Conservation (phyloP, 83 land plant genomes). For the Diphasiastrum complanatum region DNA sequence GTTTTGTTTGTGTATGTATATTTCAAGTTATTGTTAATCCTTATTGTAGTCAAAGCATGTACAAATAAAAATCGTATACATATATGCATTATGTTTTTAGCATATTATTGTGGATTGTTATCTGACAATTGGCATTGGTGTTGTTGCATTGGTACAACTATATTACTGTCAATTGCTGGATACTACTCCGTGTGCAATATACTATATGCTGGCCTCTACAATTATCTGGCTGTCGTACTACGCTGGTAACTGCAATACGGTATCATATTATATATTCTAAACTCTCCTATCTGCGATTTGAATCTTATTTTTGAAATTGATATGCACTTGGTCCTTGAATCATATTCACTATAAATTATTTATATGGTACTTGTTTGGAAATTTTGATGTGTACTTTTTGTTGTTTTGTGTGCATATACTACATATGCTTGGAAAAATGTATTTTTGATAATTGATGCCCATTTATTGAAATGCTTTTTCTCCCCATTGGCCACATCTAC, state of each 20-base stretch:
- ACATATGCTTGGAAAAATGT: background rate
- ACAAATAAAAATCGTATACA: no score
- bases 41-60: no score
- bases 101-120: no score
- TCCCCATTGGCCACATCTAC: slow-evolving; percentile 2
- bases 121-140: no score
- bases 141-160: slow-evolving; percentile 19
- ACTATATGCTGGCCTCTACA: background rate
- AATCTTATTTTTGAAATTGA: background rate
- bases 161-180: slow-evolving; percentile 17
- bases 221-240: slow-evolving; percentile 8
- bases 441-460: no score
- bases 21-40: no score
- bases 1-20: no score
- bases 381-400: background rate
- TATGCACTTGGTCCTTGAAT: background rate
- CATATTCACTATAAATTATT: background rate
- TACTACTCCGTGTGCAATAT: slow-evolving; percentile 8
- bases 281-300: background rate
- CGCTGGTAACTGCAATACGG: slow-evolving; percentile 7
- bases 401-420: background rate
- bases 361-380: background rate
- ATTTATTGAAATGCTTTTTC: no score
- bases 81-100: no score
- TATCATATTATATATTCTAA: slow-evolving; percentile 9